These are phyloP conservation scores for Pachyrhizus erosus DNA, from an alignment of 306 rosid genomes.

Conservation along the genomic window DNA sequence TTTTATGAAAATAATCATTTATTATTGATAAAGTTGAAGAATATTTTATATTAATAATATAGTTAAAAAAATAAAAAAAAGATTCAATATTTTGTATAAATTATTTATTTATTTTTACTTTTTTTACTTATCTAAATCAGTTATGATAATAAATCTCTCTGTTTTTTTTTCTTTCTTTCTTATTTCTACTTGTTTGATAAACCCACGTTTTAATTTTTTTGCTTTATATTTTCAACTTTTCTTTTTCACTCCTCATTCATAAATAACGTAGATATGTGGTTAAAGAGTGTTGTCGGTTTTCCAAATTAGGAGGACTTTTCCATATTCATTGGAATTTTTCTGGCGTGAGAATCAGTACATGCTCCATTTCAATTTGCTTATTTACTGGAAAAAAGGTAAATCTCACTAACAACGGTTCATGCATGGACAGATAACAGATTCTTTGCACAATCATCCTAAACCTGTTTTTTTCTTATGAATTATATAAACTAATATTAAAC, in stretches of 20 bases:
- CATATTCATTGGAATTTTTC: neutral
- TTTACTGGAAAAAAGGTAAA: conserved; percentile 10
- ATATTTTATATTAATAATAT: too few relatives aligned
- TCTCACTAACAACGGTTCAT: neutral
- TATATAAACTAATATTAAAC: neutral
- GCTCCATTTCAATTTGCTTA: conserved; percentile 3
- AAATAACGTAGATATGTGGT: neutral
- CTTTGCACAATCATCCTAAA: neutral
- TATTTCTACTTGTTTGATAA: too few relatives aligned
- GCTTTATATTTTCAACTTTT: neutral
- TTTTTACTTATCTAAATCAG: too few relatives aligned
- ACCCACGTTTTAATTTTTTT: neutral
- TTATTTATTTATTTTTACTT: too few relatives aligned
- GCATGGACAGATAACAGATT: conserved; percentile 8
- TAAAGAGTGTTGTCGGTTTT: neutral
- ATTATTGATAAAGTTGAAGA: too few relatives aligned
- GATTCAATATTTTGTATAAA: too few relatives aligned
- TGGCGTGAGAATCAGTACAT: neutral
- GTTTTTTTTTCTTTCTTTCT: too few relatives aligned
- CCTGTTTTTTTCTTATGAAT: neutral
- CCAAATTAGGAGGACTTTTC: neutral
- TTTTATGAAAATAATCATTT: too few relatives aligned
- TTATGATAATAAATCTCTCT: too few relatives aligned
- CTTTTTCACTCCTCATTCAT: neutral
- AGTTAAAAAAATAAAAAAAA: too few relatives aligned